Evolutionary conservation across 1,139 yeast genomes (phyloP).

Genomic region (Suhomyces yuchorum): DNA sequence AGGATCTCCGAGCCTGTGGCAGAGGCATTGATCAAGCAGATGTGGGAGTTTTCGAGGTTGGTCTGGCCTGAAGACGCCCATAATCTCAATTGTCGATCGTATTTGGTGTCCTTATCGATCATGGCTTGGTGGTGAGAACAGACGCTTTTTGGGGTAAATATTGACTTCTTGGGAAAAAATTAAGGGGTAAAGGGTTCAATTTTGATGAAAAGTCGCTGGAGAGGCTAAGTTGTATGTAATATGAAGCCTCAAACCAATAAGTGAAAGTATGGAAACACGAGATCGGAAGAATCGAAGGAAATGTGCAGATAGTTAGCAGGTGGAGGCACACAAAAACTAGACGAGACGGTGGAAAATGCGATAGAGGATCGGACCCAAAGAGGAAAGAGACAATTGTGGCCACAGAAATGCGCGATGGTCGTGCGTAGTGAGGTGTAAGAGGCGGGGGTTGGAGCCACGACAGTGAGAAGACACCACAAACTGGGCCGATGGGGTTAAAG

Average conservation of each 20-base stretch:
- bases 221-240: not conserved
- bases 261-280: not conserved
- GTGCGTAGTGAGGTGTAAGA: not conserved
- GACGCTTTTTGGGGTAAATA: not conserved
- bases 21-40: constrained; percentile 64
- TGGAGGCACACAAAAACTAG: constrained; percentile 4
- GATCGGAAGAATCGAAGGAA: constrained; percentile 3
- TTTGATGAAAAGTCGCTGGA: not conserved
- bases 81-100: constrained; percentile 85
- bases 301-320: constrained; percentile 4
- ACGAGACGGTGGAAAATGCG: constrained; percentile 2
- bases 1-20: constrained; percentile 67
- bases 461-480: not conserved
- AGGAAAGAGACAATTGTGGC: not conserved
- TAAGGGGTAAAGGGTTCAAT: not conserved
- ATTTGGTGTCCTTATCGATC: constrained; percentile 48
- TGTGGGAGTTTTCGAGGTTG: constrained; percentile 56
- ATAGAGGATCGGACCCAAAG: constrained; percentile 2
- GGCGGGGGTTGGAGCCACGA: not conserved
- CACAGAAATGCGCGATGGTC: not conserved
- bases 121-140: not conserved
- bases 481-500: not conserved
- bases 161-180: not conserved
- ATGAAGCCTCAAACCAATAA: not conserved
- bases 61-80: constrained; percentile 85